Evolutionary conservation across 2,329 filamentous ascomycete species (phyloP), one percentile per base, ranked within the genome.

Genomic region (Gliomastix tumulicola): DNA sequence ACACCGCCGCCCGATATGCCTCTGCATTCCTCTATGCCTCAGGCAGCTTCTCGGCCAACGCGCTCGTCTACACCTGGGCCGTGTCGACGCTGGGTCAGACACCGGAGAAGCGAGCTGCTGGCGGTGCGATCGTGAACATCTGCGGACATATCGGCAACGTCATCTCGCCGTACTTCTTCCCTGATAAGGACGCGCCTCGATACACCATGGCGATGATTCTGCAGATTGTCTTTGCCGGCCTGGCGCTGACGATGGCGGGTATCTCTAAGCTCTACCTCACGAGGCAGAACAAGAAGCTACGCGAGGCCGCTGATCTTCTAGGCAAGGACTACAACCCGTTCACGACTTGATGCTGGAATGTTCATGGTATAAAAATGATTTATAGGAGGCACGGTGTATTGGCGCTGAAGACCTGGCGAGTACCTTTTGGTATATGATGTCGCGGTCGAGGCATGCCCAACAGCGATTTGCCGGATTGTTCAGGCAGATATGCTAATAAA

Each of bases 31-130:
- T 50, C 8, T 48, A 45, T 33, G 27, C 43, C 7, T 38, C 36
- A 6, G 48, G 48, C 8, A 41, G 40, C 22, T 48, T 47, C 30
- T 40, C 49, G 3, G 51, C 54, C 16, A 63, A 62, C 35, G 49
- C 54, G 0, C 39, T 60, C 17, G 53, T 61, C 4, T 57, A 53
- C 28, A 50, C 48, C n/a, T 63, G 59, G 60, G 55, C 54, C 1
- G 50, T 53, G 7, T 48, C 47, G 11, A 49, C 53, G 6, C 47
- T 60, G 6, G 52, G 49, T 27, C 48, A 56, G 28, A 62, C 59
- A 5, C 55, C 58, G 0, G 57, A 62, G 44, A 62, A 63, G 35
- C 30, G 38, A 1, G 38, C 38, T 3, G 38, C 38, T 13, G 38
- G 38, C 15, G 38, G 38, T 18, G 38, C 38, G 7, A 41, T 41